phyloP scores from a whole-genome alignment of 2,329 filamentous ascomycete species.

The Zasmidium cellare region DNA sequence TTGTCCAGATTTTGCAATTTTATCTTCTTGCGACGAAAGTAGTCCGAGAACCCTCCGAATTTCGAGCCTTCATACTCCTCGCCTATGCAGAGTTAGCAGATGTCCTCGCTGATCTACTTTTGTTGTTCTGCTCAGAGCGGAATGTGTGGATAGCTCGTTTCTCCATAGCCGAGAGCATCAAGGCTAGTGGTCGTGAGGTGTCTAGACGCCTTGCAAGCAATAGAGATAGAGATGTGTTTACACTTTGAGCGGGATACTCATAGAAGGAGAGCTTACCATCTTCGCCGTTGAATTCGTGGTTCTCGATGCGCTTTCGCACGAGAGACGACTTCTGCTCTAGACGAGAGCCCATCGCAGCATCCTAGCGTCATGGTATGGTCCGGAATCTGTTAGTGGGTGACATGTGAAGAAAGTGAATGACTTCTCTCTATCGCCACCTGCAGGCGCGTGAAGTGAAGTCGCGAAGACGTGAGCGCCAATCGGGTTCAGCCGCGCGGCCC shows the following conservation, averaged over 20 bases:
- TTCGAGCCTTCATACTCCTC: slow-evolving; percentile 87
- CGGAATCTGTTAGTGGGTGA: not conserved
- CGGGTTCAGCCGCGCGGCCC: not conserved
- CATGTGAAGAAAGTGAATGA: not conserved
- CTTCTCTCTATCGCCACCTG: not conserved
- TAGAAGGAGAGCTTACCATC: no score
- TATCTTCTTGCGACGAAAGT: slow-evolving; percentile 93
- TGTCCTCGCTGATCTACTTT: slow-evolving; percentile 32
- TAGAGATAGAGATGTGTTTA: no score
- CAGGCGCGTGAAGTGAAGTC: not conserved
- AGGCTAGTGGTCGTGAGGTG: no score
- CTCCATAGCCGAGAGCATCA: no score
- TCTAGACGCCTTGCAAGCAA: no score
- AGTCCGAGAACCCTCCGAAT: slow-evolving; percentile 88
- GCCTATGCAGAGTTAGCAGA: slow-evolving; percentile 49
- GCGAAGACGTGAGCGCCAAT: not conserved
- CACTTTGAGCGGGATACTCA: no score
- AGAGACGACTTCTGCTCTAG: slow-evolving; percentile 60
- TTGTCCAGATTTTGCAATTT: slow-evolving; percentile 94
- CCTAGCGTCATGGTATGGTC: slow-evolving; percentile 12
- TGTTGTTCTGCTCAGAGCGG: no score
- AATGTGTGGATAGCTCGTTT: no score
- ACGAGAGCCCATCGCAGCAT: slow-evolving; percentile 58
- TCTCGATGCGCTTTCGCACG: slow-evolving; percentile 64
- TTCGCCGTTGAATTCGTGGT: slow-evolving; percentile 75